Conservation (phyloP, 2,329 filamentous ascomycete species). For the Epichloe festucae region DNA sequence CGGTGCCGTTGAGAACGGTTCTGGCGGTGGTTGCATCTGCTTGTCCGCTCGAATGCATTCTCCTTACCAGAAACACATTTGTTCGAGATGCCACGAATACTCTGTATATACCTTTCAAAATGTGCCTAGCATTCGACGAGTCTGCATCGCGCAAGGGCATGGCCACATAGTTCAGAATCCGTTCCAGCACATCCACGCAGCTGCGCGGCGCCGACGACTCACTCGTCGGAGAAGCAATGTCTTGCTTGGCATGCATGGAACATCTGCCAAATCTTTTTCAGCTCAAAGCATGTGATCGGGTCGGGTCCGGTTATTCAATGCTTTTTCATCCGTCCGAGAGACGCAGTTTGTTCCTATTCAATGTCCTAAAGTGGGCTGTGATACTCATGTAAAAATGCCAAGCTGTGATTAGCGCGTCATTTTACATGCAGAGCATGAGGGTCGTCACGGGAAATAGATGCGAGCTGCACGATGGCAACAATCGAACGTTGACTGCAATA, state of each 20-base stretch:
- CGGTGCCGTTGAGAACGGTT: neutral
- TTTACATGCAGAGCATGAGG: neutral
- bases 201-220: neutral
- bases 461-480: neutral
- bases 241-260: neutral
- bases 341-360: neutral
- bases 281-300: neutral
- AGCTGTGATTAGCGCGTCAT: neutral
- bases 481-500: neutral
- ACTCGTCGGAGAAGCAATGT: neutral
- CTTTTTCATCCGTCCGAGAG: neutral
- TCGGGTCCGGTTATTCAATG: neutral
- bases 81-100: neutral
- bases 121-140: neutral
- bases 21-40: neutral
- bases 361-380: neutral
- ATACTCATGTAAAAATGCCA: neutral
- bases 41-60: neutral
- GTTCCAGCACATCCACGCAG: neutral
- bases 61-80: neutral
- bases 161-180: neutral
- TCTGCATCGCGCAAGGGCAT: neutral
- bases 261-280: neutral
- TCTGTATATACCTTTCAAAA: no score
- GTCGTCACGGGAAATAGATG: neutral